These are phyloP conservation scores for Albugo laibachii DNA, from an alignment of 352 stramenopile genomes.

Conservation along the genomic window DNA sequence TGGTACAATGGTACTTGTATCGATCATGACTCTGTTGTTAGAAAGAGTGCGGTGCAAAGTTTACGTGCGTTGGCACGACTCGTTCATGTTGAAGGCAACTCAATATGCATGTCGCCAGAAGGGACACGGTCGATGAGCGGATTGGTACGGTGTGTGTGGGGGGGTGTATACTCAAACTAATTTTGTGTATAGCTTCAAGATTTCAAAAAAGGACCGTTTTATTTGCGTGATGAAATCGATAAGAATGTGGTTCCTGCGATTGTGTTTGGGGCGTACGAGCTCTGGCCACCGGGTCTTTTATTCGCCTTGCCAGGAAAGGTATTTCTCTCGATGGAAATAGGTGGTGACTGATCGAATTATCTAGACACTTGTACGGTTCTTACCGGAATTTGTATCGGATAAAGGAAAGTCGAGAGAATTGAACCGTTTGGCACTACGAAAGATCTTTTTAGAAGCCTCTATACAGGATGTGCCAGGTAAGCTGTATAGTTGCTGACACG, in stretches of 20 bases:
- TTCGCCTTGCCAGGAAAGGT: conserved; percentile 55
- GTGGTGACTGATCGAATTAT: neutral
- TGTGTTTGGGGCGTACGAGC: conserved; percentile 62
- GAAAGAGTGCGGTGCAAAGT: conserved; percentile 36
- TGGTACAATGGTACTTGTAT: neutral
- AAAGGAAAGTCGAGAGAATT: conserved; percentile 52
- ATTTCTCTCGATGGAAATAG: conserved; percentile 1
- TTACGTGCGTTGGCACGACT: conserved; percentile 40
- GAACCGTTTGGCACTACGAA: conserved; percentile 59
- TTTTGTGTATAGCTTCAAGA: conserved; percentile 33
- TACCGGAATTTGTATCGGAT: conserved; percentile 47
- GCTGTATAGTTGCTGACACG: conserved; percentile 24
- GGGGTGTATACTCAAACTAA: neutral
- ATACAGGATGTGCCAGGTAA: conserved; percentile 47
- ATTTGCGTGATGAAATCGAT: conserved; percentile 61
- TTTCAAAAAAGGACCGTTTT: conserved; percentile 79
- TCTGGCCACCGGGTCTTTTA: conserved; percentile 53
- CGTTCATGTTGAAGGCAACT: conserved; percentile 52
- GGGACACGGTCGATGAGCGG: conserved; percentile 68
- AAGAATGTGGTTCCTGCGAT: conserved; percentile 62
- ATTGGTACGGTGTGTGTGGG: conserved; percentile 15
- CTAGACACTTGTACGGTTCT: conserved; percentile 46
- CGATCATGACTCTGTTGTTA: conserved; percentile 2
- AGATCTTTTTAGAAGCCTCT: conserved; percentile 58
- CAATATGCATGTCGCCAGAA: conserved; percentile 66